phyloP scores from a whole-genome alignment of 345 rosid species.

The Rhodomyrtus tomentosa region DNA sequence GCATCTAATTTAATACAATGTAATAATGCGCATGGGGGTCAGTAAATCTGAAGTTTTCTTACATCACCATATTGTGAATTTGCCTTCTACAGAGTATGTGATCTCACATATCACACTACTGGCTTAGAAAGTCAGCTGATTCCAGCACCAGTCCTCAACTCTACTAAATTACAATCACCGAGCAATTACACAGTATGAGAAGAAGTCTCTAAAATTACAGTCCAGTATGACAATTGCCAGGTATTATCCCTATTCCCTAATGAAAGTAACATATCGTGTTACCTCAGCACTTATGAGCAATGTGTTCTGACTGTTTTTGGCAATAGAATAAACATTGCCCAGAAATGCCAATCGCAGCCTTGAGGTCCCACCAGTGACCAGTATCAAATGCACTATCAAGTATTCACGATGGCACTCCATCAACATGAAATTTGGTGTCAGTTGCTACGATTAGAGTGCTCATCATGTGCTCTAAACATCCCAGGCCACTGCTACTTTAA shows the following conservation, averaged over 20 bases:
- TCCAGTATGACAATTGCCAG: not conserved
- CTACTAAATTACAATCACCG: not conserved
- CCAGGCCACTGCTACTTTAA: not conserved
- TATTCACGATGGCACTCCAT: not conserved
- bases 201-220: not conserved
- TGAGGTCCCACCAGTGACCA: not conserved
- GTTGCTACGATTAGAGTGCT: not conserved
- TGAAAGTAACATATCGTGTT: not conserved
- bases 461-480: not conserved
- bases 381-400: not conserved
- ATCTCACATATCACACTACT: not conserved
- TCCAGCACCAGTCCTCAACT: not conserved
- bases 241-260: not conserved
- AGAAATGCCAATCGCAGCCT: not conserved
- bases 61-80: not conserved
- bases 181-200: not conserved
- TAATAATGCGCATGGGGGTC: not conserved
- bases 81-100: not conserved
- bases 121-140: not conserved
- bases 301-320: not conserved
- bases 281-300: not conserved
- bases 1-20: not conserved
- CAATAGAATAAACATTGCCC: not conserved
- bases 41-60: not conserved
- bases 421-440: not conserved